Conservation (phyloP, 495 filamentous ascomycete species). For the Tetracladium setigerum region DNA sequence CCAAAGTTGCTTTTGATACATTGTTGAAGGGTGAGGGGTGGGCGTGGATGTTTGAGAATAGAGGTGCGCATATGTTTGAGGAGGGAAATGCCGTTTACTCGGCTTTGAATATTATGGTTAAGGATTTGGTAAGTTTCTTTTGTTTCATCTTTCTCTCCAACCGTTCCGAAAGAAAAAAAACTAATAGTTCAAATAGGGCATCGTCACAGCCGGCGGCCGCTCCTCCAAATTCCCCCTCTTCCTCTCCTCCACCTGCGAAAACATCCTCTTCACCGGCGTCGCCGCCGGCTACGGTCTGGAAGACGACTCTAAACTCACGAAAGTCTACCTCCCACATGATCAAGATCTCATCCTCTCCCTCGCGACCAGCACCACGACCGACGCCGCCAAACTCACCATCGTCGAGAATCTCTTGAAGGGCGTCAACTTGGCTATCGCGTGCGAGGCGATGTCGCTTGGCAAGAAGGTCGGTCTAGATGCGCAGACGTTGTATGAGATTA, state of each 20-base stretch:
- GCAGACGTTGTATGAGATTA: constrained; percentile 57
- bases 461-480: constrained; percentile 53
- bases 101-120: constrained; percentile 69
- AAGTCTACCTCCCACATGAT: constrained; percentile 46
- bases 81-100: constrained; percentile 60
- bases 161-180: too few species aligned
- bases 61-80: constrained; percentile 60
- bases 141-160: neutral
- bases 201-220: constrained; percentile 65
- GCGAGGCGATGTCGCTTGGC: constrained; percentile 62
- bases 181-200: constrained; percentile 42
- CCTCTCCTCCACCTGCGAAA: constrained; percentile 63
- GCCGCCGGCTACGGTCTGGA: constrained; percentile 53
- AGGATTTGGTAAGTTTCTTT: constrained; percentile 53
- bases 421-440: constrained; percentile 57
- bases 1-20: constrained; percentile 42
- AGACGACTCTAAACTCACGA: constrained; percentile 65
- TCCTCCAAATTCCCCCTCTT: constrained; percentile 55
- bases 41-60: constrained; percentile 81
- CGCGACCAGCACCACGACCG: constrained; percentile 6
- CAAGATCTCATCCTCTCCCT: constrained; percentile 15
- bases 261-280: constrained; percentile 56
- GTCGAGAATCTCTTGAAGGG: constrained; percentile 53
- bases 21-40: constrained; percentile 53
- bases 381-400: constrained; percentile 39